A percentile compares a stretch with the other conserved stretches of the same genome.
Conservation (phyloP, 768 basidiomycete genomes). For the Lactifluus subvellereus region DNA sequence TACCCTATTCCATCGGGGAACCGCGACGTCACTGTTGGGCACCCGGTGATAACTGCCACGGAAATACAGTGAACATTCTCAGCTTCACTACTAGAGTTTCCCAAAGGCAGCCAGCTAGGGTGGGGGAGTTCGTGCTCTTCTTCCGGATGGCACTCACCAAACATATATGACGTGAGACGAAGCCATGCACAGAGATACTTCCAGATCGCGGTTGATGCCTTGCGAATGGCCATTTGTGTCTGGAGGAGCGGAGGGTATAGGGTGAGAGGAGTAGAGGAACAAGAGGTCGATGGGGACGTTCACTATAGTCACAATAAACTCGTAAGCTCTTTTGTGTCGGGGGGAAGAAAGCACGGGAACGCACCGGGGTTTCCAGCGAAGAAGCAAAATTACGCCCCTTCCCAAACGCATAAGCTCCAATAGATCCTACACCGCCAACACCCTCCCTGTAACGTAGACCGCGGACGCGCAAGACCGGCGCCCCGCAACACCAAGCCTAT, state of each 20-base stretch:
- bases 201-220: constrained; percentile 56
- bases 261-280: constrained; percentile 81
- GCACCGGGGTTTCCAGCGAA: constrained; percentile 81
- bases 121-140: constrained; percentile 55
- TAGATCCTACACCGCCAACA: constrained; percentile 48
- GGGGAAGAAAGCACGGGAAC: not conserved
- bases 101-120: constrained; percentile 35
- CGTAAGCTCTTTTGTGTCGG: not conserved
- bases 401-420: constrained; percentile 61
- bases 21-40: constrained; percentile 76
- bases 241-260: constrained; percentile 72
- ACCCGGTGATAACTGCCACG: constrained; percentile 76
- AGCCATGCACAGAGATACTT: constrained; percentile 55
- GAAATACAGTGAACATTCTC: constrained; percentile 31
- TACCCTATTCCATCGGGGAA: constrained; percentile 42
- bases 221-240: constrained; percentile 56
- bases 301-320: constrained; percentile 38
- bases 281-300: constrained; percentile 84
- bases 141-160: constrained; percentile 54
- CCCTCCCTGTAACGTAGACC: too few relatives aligned
- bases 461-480: too few relatives aligned
- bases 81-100: constrained; percentile 29
- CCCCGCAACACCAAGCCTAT: too few relatives aligned
- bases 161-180: constrained; percentile 87
- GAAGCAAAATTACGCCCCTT: constrained; percentile 68